Conservation (phyloP, 768 basidiomycete species). For the Strobilomyces dryophilus region DNA sequence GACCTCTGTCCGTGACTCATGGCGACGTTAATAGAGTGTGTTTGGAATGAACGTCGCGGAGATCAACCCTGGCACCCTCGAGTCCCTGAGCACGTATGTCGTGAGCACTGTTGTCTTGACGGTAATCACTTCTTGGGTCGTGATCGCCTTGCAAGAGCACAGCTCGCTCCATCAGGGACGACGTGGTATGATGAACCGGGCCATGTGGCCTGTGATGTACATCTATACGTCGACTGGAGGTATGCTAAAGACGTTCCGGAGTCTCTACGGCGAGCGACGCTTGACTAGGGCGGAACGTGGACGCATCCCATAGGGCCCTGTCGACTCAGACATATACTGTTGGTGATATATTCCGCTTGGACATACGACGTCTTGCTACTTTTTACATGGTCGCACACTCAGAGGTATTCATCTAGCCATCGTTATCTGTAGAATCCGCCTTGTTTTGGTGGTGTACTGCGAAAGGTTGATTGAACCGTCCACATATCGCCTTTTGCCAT, state of each 20-base stretch:
- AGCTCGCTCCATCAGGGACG: slow-evolving; percentile 20
- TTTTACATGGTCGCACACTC: not conserved
- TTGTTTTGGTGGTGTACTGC: not conserved
- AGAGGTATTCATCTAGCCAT: not conserved
- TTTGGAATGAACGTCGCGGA: slow-evolving; percentile 30
- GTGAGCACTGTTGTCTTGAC: slow-evolving; percentile 48
- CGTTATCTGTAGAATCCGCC: not conserved
- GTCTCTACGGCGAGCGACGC: not conserved
- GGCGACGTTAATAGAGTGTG: slow-evolving; percentile 25
- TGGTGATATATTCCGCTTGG: not conserved
- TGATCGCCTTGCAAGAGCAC: slow-evolving; percentile 46
- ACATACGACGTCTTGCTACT: not conserved
- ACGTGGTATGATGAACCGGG: slow-evolving; percentile 6
- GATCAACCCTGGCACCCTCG: slow-evolving; percentile 25
- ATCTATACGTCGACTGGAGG: not conserved
- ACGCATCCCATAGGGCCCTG: not conserved
- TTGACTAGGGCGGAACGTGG: not conserved
- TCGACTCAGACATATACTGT: not conserved
- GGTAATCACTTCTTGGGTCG: slow-evolving; percentile 49
- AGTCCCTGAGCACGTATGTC: slow-evolving; percentile 37
- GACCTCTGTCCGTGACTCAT: not conserved
- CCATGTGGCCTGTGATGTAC: slow-evolving; percentile 20
- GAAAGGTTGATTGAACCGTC: too few species aligned
- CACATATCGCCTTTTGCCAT: too few species aligned
- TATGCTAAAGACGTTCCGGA: not conserved